phyloP scores from a whole-genome alignment of 2,329 filamentous ascomycete species.

The Arthroderma sp. region DNA sequence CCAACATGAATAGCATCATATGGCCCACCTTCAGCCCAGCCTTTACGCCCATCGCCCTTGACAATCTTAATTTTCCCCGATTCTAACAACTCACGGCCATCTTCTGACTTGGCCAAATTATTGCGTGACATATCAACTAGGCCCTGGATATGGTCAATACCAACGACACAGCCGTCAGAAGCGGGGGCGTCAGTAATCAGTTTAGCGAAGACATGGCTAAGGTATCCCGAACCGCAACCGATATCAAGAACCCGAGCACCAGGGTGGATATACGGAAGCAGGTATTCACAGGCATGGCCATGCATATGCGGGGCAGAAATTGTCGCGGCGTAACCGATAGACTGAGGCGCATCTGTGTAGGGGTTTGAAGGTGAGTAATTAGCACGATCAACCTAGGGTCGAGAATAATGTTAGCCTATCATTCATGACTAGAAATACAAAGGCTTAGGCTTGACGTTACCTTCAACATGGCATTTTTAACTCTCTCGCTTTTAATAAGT shows the following conservation, averaged over 20 bases:
- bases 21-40: conserved; percentile 46
- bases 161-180: conserved; percentile 47
- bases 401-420: neutral
- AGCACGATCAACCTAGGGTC: conserved; percentile 63
- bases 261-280: conserved; percentile 46
- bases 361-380: conserved; percentile 63
- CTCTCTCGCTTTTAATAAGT: conserved; percentile 58
- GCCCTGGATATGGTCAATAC: conserved; percentile 59
- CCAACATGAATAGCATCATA: conserved; percentile 97
- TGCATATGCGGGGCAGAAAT: conserved; percentile 67
- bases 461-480: conserved; percentile 68
- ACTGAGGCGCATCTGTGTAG: conserved; percentile 62
- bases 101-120: conserved; percentile 54
- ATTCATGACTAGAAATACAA: neutral
- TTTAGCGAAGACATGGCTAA: conserved; percentile 79
- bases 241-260: conserved; percentile 55
- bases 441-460: conserved; percentile 34
- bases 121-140: conserved; percentile 50
- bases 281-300: conserved; percentile 50
- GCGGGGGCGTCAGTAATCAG: conserved; percentile 40
- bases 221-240: conserved; percentile 65
- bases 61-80: conserved; percentile 58
- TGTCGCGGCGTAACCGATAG: conserved; percentile 55
- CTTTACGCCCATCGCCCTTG: conserved; percentile 60
- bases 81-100: conserved; percentile 49